Conservation (phyloP, 1,284 basidiomycete species). For the Bjerkandera adusta region DNA sequence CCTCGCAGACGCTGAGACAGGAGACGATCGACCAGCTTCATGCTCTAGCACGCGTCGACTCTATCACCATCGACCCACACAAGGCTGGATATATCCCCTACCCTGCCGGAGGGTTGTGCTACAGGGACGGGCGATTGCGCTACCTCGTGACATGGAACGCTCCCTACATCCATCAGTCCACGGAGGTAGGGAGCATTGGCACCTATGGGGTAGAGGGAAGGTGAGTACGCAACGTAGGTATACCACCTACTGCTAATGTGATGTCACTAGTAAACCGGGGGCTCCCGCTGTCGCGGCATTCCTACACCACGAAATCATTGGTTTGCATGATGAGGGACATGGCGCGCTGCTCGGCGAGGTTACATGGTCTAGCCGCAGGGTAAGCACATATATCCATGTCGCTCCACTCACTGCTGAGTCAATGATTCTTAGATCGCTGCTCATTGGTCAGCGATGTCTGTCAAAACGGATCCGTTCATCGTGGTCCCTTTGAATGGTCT, state of each 20-base stretch:
- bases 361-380: slow-evolving; percentile 29
- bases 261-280: slow-evolving; percentile 41
- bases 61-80: slow-evolving; percentile 46
- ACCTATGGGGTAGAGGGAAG: slow-evolving; percentile 46
- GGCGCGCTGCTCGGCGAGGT: slow-evolving; percentile 40
- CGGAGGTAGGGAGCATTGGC: slow-evolving; percentile 35
- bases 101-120: slow-evolving; percentile 43
- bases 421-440: slow-evolving; percentile 27
- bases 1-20: slow-evolving; percentile 23
- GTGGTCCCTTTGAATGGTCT: slow-evolving; percentile 38
- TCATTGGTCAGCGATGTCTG: slow-evolving; percentile 40
- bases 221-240: no score
- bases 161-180: slow-evolving; percentile 33
- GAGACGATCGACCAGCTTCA: slow-evolving; percentile 20
- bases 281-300: slow-evolving; percentile 37
- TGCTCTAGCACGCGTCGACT: slow-evolving; percentile 32
- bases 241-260: no score
- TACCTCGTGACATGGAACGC: slow-evolving; percentile 41
- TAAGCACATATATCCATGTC: slow-evolving; percentile 27
- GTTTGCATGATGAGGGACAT: slow-evolving; percentile 36
- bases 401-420: slow-evolving; percentile 6
- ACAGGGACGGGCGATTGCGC: slow-evolving; percentile 39
- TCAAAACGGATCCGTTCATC: slow-evolving; percentile 29
- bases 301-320: slow-evolving; percentile 37
- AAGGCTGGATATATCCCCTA: slow-evolving; percentile 45